A percentile compares a stretch with the other conserved stretches of the same genome.
These are phyloP conservation scores for Apiospora pterosperma DNA, from an alignment of 2,329 filamentous ascomycete genomes.

Conservation along the genomic window DNA sequence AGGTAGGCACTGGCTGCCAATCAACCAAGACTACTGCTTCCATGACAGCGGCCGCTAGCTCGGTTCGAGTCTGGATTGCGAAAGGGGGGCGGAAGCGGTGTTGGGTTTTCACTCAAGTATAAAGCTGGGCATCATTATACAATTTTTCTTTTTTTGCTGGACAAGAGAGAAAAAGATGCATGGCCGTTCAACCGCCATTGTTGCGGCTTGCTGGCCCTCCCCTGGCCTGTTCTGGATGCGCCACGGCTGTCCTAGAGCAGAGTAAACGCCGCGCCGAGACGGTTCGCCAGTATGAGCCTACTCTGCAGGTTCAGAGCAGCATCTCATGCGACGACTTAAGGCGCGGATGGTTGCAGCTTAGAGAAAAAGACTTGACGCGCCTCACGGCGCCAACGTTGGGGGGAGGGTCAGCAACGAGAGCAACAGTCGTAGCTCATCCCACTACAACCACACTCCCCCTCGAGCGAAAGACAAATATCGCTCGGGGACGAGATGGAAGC, in stretches of 20 bases:
- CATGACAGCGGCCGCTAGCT: slow-evolving; percentile 21
- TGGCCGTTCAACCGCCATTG: slow-evolving; percentile 24
- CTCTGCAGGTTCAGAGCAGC: slow-evolving; percentile 7
- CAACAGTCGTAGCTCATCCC: slow-evolving; percentile 11
- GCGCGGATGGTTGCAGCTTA: not conserved
- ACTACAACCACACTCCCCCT: slow-evolving; percentile 7
- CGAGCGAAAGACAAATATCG: not conserved
- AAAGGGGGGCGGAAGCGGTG: slow-evolving; percentile 22
- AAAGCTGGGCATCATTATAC: slow-evolving; percentile 27
- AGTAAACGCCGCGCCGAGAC: slow-evolving; percentile 28
- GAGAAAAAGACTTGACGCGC: slow-evolving; percentile 4
- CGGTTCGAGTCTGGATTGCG: slow-evolving; percentile 19
- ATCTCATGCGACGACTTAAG: not conserved
- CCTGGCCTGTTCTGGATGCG: slow-evolving; percentile 11
- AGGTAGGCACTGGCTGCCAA: slow-evolving; percentile 27
- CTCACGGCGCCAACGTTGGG: not conserved
- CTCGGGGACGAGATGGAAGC: not conserved
- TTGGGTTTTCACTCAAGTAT: slow-evolving; percentile 21
- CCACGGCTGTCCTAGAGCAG: slow-evolving; percentile 15
- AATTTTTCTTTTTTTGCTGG: slow-evolving; percentile 24
- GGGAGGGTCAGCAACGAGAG: slow-evolving; percentile 3
- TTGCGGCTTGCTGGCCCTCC: slow-evolving; percentile 17
- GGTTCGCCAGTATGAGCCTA: not conserved
- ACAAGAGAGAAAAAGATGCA: slow-evolving; percentile 16
- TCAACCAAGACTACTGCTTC: slow-evolving; percentile 19